Conservation (phyloP, 441 rosid genomes). For the Pelargonium citronellum region DNA sequence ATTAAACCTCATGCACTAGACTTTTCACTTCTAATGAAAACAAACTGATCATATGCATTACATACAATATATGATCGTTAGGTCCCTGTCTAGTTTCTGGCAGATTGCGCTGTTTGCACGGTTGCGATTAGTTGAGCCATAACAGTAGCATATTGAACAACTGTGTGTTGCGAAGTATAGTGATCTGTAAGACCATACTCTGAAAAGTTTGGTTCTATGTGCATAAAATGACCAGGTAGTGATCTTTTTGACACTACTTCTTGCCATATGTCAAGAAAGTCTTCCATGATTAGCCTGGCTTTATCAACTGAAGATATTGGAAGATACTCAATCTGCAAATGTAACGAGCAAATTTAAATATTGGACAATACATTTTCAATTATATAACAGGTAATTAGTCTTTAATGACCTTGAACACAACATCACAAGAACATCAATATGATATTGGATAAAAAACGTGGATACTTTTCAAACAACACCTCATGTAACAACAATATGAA, state of each 20-base stretch:
- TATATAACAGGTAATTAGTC: too few relatives aligned
- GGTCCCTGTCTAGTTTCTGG: conserved; percentile 2
- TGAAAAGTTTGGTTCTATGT: conserved; percentile 51
- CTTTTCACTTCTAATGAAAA: too few relatives aligned
- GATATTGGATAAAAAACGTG: too few relatives aligned
- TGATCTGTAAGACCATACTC: conserved; percentile 67
- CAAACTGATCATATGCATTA: too few relatives aligned
- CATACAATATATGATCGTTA: too few relatives aligned
- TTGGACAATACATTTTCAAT: too few relatives aligned
- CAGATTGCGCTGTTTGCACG: conserved; percentile 35
- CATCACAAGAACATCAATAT: too few relatives aligned
- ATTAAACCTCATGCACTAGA: too few relatives aligned
- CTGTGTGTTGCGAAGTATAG: conserved; percentile 74
- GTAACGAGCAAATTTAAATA: neutral
- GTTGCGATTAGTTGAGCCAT: conserved; percentile 76
- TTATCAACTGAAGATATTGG: conserved; percentile 78
- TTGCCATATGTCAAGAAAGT: conserved; percentile 73
- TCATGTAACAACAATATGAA: too few relatives aligned
- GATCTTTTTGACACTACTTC: conserved; percentile 68
- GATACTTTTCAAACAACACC: too few relatives aligned
- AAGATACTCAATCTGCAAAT: conserved; percentile 79
- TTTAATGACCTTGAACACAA: too few relatives aligned
- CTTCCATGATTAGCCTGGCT: conserved; percentile 63
- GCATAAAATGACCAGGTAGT: conserved; percentile 66
- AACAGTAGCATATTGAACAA: conserved; percentile 65